phyloP scores from a whole-genome alignment of 2,329 filamentous ascomycete species.

The Knufia fluminis region DNA sequence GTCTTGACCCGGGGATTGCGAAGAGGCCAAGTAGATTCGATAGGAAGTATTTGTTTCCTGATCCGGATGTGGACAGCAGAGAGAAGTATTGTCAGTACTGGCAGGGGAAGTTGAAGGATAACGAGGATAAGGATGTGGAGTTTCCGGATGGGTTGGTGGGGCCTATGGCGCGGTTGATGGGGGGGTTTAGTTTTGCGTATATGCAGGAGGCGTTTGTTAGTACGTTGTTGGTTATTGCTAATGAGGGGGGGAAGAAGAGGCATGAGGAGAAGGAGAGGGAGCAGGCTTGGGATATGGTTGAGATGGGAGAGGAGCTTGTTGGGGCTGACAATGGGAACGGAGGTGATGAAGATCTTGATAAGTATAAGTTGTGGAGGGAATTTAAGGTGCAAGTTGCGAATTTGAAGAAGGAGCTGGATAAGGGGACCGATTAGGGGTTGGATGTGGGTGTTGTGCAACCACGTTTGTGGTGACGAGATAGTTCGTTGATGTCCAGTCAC shows the following conservation, averaged over 20 bases:
- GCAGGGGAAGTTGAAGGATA: conserved; percentile 26
- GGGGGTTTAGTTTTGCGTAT: conserved; percentile 39
- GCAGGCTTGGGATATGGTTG: conserved; percentile 13
- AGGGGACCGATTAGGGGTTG: neutral
- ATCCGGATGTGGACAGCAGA: conserved; percentile 31
- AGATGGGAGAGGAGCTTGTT: conserved; percentile 4
- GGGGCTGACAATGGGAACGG: neutral
- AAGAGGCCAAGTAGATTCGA: conserved; percentile 41
- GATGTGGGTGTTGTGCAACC: too few species aligned
- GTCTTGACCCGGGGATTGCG: conserved; percentile 32
- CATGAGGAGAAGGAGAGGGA: conserved; percentile 11
- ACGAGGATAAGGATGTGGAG: conserved; percentile 24
- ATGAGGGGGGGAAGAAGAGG: neutral
- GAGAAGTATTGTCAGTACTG: conserved; percentile 37
- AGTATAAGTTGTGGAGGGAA: conserved; percentile 33
- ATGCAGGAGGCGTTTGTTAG: conserved; percentile 38
- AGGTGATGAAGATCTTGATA: conserved; percentile 28
- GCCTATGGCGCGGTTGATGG: conserved; percentile 34
- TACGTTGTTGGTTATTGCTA: conserved; percentile 29
- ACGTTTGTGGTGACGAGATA: too few species aligned
- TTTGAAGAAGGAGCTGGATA: conserved; percentile 32
- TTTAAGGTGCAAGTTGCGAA: conserved; percentile 36
- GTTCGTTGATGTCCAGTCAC: too few species aligned
- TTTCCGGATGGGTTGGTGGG: conserved; percentile 34
- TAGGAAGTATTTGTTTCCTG: conserved; percentile 38